Evolutionary conservation across 768 basidiomycete species (phyloP).

Genomic region (Grammothele lineata): DNA sequence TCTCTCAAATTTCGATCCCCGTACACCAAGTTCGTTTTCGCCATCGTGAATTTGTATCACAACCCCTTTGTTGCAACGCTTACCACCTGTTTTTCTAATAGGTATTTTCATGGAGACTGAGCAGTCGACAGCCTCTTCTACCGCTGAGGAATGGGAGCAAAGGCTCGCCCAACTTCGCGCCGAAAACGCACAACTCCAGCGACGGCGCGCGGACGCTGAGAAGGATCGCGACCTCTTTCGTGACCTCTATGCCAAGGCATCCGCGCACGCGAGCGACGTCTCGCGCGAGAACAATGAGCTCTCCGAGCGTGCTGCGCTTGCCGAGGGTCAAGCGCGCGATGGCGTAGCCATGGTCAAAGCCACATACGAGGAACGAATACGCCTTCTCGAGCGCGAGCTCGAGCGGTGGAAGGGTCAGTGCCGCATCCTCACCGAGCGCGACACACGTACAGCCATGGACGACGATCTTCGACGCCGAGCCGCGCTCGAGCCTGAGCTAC

Average conservation of each 20-base stretch:
- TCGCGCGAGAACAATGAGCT: constrained; percentile 26
- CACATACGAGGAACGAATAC: constrained; percentile 46
- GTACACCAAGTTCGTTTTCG: too few species aligned
- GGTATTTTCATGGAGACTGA: too few species aligned
- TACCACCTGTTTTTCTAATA: too few species aligned
- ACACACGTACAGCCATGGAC: constrained; percentile 16
- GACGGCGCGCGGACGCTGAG: constrained; percentile 23
- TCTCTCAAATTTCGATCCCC: too few species aligned
- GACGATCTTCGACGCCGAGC: constrained; percentile 23
- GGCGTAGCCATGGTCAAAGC: constrained; percentile 50
- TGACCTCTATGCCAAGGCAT: constrained; percentile 25
- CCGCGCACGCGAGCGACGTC: constrained; percentile 22
- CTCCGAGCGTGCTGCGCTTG: constrained; percentile 18
- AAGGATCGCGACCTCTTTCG: constrained; percentile 27
- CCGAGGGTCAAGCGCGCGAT: constrained; percentile 45
- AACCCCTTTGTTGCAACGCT: too few species aligned
- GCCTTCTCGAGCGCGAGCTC: constrained; percentile 45
- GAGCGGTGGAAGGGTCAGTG: constrained; percentile 42
- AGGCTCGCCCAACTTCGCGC: constrained; percentile 21
- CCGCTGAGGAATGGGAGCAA: constrained; percentile 10
- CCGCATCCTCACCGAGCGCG: constrained; percentile 15
- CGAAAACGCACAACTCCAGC: constrained; percentile 24
- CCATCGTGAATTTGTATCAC: too few species aligned
- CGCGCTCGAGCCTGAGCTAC: constrained; percentile 20
- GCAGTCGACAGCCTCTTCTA: too few species aligned